These are phyloP conservation scores for Nicotiana tomentosiformis DNA, from an alignment of 257 asterid species.

Conservation along the genomic window DNA sequence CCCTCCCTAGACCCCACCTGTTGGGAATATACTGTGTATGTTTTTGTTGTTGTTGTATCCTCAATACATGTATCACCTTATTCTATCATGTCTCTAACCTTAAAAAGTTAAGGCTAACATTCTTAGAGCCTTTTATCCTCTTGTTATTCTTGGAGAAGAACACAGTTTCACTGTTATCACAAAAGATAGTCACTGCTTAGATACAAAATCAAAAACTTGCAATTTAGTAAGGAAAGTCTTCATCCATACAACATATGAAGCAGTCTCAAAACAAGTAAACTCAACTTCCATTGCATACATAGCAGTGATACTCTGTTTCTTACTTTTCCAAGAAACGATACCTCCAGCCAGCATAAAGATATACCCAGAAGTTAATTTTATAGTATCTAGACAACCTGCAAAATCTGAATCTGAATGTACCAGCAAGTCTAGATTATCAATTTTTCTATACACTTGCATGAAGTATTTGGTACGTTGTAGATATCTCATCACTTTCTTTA, in stretches of 20 bases:
- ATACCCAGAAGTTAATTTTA: background rate
- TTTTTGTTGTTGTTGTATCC: background rate
- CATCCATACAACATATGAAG: background rate
- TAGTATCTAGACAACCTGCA: background rate
- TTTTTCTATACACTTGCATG: background rate
- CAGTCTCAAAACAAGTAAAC: too few species aligned
- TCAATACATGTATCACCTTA: background rate
- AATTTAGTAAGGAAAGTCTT: background rate
- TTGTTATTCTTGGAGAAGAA: background rate
- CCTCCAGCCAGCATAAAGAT: background rate
- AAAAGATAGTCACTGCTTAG: background rate
- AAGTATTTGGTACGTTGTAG: background rate
- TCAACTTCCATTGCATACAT: background rate
- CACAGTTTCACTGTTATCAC: background rate
- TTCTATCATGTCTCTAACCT: background rate
- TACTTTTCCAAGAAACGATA: background rate
- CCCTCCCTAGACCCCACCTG: too few species aligned
- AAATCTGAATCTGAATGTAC: background rate
- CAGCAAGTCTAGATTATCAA: background rate
- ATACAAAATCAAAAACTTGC: background rate
- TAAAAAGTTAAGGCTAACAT: too few species aligned
- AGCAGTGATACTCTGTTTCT: background rate
- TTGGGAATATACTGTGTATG: too few species aligned
- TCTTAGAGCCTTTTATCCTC: background rate
- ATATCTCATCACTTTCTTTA: background rate